These are phyloP conservation scores for Gossypium ekmanianum DNA, from an alignment of 345 rosid genomes.

Conservation along the genomic window DNA sequence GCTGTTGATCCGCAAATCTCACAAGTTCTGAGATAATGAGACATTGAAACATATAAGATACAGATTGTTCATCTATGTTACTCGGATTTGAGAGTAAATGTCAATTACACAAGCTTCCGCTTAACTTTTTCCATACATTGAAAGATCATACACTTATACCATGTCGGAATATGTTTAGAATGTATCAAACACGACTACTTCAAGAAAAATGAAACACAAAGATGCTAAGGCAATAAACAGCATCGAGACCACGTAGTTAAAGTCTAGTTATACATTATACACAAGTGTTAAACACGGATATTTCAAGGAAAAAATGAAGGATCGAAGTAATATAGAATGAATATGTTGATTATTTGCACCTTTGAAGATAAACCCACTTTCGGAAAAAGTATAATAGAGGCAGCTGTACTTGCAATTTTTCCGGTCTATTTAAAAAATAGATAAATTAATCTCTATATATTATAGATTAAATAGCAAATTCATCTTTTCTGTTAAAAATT, in stretches of 20 bases:
- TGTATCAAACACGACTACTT: not conserved
- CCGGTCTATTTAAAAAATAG: too few species aligned
- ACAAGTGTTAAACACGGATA: not conserved
- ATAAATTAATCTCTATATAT: too few species aligned
- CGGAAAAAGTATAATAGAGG: too few species aligned
- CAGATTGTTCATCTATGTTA: not conserved
- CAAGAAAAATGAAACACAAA: not conserved
- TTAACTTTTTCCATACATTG: too few species aligned
- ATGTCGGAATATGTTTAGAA: not conserved
- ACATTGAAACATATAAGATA: not conserved
- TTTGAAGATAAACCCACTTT: constrained; percentile 9
- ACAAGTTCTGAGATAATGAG: constrained; percentile 54
- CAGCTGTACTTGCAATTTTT: too few species aligned
- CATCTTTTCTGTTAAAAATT: too few species aligned
- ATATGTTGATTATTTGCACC: not conserved
- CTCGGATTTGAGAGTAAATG: not conserved
- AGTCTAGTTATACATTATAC: not conserved
- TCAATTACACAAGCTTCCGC: too few species aligned
- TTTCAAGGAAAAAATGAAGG: not conserved
- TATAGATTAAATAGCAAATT: too few species aligned
- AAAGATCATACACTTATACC: too few species aligned
- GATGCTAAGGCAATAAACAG: not conserved
- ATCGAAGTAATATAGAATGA: too few species aligned
- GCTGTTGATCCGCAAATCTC: constrained; percentile 94
- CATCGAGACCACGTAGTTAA: not conserved